A percentile compares a stretch with the other conserved stretches of the same genome.
Evolutionary conservation across 2,329 filamentous ascomycete genomes (phyloP).

Genomic region (Pseudocercospora fuligena): DNA sequence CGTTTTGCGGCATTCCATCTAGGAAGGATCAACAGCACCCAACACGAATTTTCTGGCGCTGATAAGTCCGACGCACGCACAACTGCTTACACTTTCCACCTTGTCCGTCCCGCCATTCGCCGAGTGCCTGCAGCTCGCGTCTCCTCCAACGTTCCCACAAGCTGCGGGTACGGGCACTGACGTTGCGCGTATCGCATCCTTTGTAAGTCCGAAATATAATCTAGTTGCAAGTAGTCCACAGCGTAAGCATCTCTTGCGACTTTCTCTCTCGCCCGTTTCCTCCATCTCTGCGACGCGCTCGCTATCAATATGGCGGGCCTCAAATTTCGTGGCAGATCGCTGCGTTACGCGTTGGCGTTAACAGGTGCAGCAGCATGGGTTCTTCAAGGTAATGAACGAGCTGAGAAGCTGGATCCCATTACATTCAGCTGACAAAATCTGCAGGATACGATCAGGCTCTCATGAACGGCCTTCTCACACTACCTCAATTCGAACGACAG

Average conservation of each 20-base stretch:
- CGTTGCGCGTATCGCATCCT: not conserved
- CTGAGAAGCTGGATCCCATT: not conserved
- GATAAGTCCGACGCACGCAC: not conserved
- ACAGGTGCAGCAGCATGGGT: slow-evolving; percentile 30
- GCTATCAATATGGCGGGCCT: not conserved
- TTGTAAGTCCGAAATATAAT: not conserved
- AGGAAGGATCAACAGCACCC: not conserved
- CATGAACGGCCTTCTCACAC: slow-evolving; percentile 49
- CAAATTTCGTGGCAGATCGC: slow-evolving; percentile 22
- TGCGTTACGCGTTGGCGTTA: slow-evolving; percentile 29
- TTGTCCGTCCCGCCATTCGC: not conserved
- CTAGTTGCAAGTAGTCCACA: not conserved
- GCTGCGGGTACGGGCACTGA: not conserved
- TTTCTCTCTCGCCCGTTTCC: not conserved
- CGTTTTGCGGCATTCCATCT: not conserved
- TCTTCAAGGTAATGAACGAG: slow-evolving; percentile 20
- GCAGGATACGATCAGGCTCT: slow-evolving; percentile 42
- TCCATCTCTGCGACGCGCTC: not conserved
- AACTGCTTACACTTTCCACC: slow-evolving; percentile 3
- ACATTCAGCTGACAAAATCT: not conserved
- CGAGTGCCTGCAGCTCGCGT: not conserved
- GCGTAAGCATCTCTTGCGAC: not conserved
- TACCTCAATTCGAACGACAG: slow-evolving; percentile 45
- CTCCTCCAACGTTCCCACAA: not conserved
- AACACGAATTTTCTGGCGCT: not conserved